A percentile compares a stretch with the other conserved stretches of the same genome.
phyloP scores from a whole-genome alignment of 2,329 filamentous ascomycete genomes.

The Mycocentrospora acerina region DNA sequence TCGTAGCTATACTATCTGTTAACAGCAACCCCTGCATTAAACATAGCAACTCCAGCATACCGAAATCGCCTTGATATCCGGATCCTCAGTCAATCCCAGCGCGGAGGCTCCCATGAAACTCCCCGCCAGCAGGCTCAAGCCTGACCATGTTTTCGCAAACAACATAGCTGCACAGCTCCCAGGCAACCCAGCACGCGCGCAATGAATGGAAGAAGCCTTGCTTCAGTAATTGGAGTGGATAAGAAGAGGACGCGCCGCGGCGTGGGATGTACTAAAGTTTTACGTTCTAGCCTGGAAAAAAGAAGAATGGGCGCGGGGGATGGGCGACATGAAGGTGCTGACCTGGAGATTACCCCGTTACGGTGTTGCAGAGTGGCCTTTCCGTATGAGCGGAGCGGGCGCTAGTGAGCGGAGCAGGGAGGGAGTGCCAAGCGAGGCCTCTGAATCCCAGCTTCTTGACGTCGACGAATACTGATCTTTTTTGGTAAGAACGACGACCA shows the following conservation, averaged over 20 bases:
- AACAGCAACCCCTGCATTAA: conserved; percentile 15
- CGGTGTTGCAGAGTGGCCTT: conserved; percentile 35
- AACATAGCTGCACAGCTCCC: conserved; percentile 34
- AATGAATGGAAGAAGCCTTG: conserved; percentile 34
- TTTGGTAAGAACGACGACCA: conserved; percentile 6
- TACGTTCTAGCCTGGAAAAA: conserved; percentile 23
- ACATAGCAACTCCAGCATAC: conserved; percentile 49
- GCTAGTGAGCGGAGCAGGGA: no score
- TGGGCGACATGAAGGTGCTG: conserved; percentile 29
- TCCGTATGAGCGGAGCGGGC: conserved; percentile 30
- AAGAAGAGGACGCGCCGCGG: conserved; percentile 10
- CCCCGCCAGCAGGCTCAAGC: conserved; percentile 42
- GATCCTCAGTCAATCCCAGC: conserved; percentile 39
- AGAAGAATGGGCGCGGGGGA: conserved; percentile 24
- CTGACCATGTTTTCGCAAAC: conserved; percentile 37
- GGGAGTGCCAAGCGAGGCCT: conserved; percentile 10
- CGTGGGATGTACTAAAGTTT: conserved; percentile 13
- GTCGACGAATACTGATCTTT: conserved; percentile 24
- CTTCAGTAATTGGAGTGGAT: conserved; percentile 22
- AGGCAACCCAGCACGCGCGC: background rate
- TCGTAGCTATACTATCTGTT: conserved; percentile 61
- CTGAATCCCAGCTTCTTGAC: conserved; percentile 33
- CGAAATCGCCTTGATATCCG: conserved; percentile 64
- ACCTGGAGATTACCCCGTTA: conserved; percentile 12
- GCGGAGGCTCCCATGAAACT: conserved; percentile 33